Conservation (phyloP, 768 basidiomycete genomes). For the Agaricus blazei region DNA sequence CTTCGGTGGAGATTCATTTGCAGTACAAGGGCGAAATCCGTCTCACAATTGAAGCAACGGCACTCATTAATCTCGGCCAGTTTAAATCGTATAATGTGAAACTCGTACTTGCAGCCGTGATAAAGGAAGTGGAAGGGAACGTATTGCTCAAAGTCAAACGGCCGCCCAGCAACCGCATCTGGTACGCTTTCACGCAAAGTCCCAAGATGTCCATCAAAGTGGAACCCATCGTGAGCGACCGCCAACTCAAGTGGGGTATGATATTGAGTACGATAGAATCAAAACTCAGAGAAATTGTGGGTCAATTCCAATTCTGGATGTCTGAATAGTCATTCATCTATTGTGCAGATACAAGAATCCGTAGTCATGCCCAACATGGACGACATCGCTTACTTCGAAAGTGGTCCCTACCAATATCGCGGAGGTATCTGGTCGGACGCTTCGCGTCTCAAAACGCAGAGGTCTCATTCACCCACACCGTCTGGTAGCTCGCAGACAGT, state of each 20-base stretch:
- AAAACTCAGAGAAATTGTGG: slow-evolving; percentile 82
- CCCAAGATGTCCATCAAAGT: slow-evolving; percentile 88
- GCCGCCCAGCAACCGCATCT: slow-evolving; percentile 93
- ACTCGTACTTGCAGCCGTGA: slow-evolving; percentile 80
- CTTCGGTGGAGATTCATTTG: slow-evolving; percentile 81
- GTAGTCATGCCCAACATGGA: slow-evolving; percentile 98
- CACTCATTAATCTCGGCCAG: slow-evolving; percentile 77
- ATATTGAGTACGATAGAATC: slow-evolving; percentile 88
- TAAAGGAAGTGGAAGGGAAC: slow-evolving; percentile 90
- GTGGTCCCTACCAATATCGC: slow-evolving; percentile 51
- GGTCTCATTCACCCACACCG: slow-evolving; percentile 6
- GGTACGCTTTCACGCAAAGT: slow-evolving; percentile 91
- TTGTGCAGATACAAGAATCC: slow-evolving; percentile 78
- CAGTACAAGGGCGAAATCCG: slow-evolving; percentile 84
- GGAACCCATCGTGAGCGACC: slow-evolving; percentile 90
- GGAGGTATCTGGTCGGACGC: slow-evolving; percentile 92
- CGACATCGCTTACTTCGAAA: slow-evolving; percentile 95
- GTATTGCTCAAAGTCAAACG: slow-evolving; percentile 84
- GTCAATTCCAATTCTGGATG: slow-evolving; percentile 12
- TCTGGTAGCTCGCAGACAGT: slow-evolving; percentile 26
- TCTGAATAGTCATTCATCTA: neutral
- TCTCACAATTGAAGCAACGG: slow-evolving; percentile 86
- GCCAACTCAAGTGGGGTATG: slow-evolving; percentile 93
- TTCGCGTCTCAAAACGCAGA: slow-evolving; percentile 33
- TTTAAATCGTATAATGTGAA: slow-evolving; percentile 91